Base-by-base conservation (phyloP, 805 yeast genomes). In the Clavispora asparagi region DNA sequence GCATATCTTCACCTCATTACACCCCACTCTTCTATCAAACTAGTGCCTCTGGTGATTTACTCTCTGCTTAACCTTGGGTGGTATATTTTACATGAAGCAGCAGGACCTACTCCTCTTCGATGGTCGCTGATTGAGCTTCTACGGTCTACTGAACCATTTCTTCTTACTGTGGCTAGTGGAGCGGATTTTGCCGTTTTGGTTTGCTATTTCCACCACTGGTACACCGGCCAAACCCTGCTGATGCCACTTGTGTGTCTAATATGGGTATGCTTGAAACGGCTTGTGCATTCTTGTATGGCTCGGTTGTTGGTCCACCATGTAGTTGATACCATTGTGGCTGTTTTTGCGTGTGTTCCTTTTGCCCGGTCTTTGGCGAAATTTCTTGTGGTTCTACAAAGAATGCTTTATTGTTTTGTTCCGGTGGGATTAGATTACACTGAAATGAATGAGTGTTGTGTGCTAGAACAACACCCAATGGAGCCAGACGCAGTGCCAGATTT, bases 31-130 rank as follows among this genome's bases (percentile, higher is more conserved):
- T 7, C 46, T 19, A 27, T 61, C 40, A 66, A 67, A 48, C 48
- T 64, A 13, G 29, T 61, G 6, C 58, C 70, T 7, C 60, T 60
- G 36, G 50, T 52, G 11, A 49, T 63, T 10, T 67, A 65, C 47
- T 59, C 71, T 2, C 49, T 53, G 42, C 57, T 63, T 52, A 67
- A 65, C 49, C 44, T 65, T 41, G 43, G 49, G 27, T 48, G 52
- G 12, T 56, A 46, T 32, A 39, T 63, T 11, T 41, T 53, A 39
- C 53, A 46, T 23, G 57, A 53, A 28, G 47, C 48, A 25, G 40
- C 49, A 38, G 43, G 46, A 7, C 43, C 50, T 1, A 49, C 41
- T 31, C 42, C 50, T 13, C 50, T 52, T 41, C 45, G 52, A 23
- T 44, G 49, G 26, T 44, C 55, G 4, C 42, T 53, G 13, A 46